Evolutionary conservation across 306 rosid species (phyloP).

Genomic region (Corylus americana): DNA sequence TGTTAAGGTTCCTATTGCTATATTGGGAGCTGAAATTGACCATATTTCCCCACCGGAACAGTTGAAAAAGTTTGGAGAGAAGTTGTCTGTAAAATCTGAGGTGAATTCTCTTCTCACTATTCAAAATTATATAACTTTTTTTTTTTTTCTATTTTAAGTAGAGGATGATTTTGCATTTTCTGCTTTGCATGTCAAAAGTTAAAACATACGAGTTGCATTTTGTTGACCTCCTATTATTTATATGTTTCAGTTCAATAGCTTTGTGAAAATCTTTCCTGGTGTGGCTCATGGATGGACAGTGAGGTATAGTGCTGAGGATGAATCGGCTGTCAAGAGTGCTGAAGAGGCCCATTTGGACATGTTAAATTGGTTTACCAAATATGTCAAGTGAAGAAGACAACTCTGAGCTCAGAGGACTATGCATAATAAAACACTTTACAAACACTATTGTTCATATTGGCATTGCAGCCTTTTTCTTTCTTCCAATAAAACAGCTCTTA

Average conservation of each 20-base stretch:
- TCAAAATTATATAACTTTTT: too few relatives aligned
- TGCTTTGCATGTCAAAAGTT: not conserved
- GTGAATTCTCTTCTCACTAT: slow-evolving; percentile 23
- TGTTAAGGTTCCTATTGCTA: slow-evolving; percentile 44
- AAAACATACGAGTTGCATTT: not conserved
- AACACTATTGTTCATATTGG: too few relatives aligned
- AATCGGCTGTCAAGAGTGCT: slow-evolving; percentile 49
- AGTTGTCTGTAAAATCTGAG: slow-evolving; percentile 39
- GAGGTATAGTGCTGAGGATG: slow-evolving; percentile 50
- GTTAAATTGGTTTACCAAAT: slow-evolving; percentile 59
- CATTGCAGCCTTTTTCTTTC: too few relatives aligned
- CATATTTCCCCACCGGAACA: slow-evolving; percentile 34
- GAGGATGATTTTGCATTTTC: not conserved
- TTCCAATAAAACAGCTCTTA: too few relatives aligned
- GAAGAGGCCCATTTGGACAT: slow-evolving; percentile 65
- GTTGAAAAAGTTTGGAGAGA: slow-evolving; percentile 42
- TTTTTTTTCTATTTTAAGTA: too few relatives aligned
- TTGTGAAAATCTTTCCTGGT: slow-evolving; percentile 60
- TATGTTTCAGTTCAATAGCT: slow-evolving; percentile 45
- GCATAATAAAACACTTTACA: not conserved
- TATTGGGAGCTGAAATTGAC: slow-evolving; percentile 54
- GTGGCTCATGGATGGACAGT: slow-evolving; percentile 67
- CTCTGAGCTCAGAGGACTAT: not conserved
- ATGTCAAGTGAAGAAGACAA: slow-evolving; percentile 34
- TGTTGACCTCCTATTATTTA: not conserved